Evolutionary conservation across 2,329 filamentous ascomycete genomes (phyloP).

Genomic region (Beauveria medogensis): DNA sequence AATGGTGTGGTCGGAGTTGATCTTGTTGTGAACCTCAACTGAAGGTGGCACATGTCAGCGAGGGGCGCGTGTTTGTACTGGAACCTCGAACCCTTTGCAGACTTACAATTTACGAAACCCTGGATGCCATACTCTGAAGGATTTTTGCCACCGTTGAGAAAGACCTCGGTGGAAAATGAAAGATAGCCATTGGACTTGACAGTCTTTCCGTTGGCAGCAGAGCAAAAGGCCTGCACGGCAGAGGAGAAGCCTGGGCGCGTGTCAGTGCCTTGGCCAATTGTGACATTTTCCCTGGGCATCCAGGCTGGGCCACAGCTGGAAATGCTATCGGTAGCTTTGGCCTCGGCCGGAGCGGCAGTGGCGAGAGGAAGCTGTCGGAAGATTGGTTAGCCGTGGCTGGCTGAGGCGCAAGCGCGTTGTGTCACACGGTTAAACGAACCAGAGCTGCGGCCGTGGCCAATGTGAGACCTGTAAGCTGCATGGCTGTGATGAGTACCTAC

Average conservation of each 20-base stretch:
- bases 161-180: constrained; percentile 14
- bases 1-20: constrained; percentile 12
- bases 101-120: constrained; percentile 15
- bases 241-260: constrained; percentile 13
- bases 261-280: constrained; percentile 14
- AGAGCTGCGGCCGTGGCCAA: constrained; percentile 2
- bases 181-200: constrained; percentile 14
- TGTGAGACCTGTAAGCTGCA: constrained; percentile 2
- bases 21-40: constrained; percentile 17
- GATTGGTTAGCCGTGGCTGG: background rate
- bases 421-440: background rate
- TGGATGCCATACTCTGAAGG: constrained; percentile 13
- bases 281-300: constrained; percentile 15
- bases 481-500: too few species aligned
- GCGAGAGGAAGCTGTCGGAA: background rate
- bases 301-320: constrained; percentile 15
- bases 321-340: constrained; percentile 12
- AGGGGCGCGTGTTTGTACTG: background rate
- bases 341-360: constrained; percentile 1
- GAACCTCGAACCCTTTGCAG: background rate
- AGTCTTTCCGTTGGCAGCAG: constrained; percentile 11
- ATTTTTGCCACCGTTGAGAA: constrained; percentile 14
- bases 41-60: background rate
- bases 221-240: constrained; percentile 14
- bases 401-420: background rate